Base-by-base conservation (phyloP, 129 eudicot species). In the Ambrosia artemisiifolia region DNA sequence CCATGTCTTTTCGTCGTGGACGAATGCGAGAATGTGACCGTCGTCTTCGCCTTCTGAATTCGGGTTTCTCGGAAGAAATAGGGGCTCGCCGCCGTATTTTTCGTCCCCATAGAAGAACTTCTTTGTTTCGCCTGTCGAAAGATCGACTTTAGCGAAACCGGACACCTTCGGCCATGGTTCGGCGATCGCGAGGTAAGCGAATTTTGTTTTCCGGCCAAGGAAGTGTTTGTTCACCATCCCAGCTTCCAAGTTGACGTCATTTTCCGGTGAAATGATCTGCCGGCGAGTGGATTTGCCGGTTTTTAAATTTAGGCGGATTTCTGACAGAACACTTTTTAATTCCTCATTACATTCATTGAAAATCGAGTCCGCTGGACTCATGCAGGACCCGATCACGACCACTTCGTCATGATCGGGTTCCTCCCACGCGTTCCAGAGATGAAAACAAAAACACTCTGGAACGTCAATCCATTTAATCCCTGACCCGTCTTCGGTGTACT, bases 281-380 rank as follows among this genome's bases (percentile, higher is more conserved):
- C 70, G 76, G 32, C 83, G 65, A 18, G 71, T 73, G 3, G 83
- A 78, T 48, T 82, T 63, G 2, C 86, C 80, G 5, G 86, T 82
- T 49, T 63, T 78, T 19, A 64, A 38, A 69, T 82, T 82, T 11
- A 82, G 70, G 3, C 86, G 72, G 34, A 82, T 78, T 63, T 82
- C 83, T 1, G 83, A 78, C 7, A 82, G 10, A 11, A 78, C 80
- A 18, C 80, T 78, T 48, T 69, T 63, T 33, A 82, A 47, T 17
- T 74, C 69, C 49, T 73, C 70, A 32, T 78, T 78, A 16, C 70
- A 73, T 66, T 82, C 80, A 16, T 78, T 82, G 55, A 82, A 82
- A 40, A 82, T 78, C 0, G 86, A 78, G 66, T 82, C 83, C 0
- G 83, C 83, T n/a, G 86, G 86, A 54, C 80, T 82, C 86, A 82